phyloP scores from a whole-genome alignment of 768 basidiomycete genomes.

The Xerocomus spinulosus region DNA sequence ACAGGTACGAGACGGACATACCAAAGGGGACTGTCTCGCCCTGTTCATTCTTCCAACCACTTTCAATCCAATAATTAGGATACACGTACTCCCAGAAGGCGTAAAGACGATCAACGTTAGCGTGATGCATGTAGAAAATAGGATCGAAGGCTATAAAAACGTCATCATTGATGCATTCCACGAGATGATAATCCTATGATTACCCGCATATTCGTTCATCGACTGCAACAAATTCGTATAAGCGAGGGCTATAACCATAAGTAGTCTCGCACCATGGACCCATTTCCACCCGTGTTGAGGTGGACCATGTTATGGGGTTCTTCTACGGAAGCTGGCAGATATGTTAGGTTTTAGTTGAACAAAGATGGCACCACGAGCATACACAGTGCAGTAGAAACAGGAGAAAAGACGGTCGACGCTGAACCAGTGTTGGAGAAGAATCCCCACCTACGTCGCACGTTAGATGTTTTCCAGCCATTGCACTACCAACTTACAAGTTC shows the following conservation, averaged over 20 bases:
- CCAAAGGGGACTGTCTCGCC: constrained; percentile 6
- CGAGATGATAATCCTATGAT: background rate
- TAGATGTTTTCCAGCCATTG: background rate
- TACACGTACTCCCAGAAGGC: constrained; percentile 23
- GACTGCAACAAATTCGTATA: constrained; percentile 4
- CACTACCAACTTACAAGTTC: constrained; percentile 11
- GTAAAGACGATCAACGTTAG: constrained; percentile 17
- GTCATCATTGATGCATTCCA: background rate
- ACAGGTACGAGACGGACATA: background rate
- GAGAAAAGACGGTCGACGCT: background rate
- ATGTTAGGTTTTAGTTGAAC: background rate
- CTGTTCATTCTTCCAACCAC: constrained; percentile 9
- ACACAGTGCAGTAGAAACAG: background rate
- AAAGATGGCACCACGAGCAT: background rate
- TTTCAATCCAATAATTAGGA: constrained; percentile 12
- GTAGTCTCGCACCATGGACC: constrained; percentile 11
- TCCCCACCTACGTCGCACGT: background rate
- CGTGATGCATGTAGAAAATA: constrained; percentile 18
- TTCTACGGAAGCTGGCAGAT: constrained; percentile 11
- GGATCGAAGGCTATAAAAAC: constrained; percentile 12
- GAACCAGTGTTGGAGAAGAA: background rate
- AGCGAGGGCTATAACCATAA: background rate
- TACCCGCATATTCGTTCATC: constrained; percentile 20
- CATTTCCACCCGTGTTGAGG: constrained; percentile 14
- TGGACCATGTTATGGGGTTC: constrained; percentile 20